A percentile compares a stretch with the other conserved stretches of the same genome.
Conservation (phyloP, 208 protist species). For the Leishmania aethiopica region DNA sequence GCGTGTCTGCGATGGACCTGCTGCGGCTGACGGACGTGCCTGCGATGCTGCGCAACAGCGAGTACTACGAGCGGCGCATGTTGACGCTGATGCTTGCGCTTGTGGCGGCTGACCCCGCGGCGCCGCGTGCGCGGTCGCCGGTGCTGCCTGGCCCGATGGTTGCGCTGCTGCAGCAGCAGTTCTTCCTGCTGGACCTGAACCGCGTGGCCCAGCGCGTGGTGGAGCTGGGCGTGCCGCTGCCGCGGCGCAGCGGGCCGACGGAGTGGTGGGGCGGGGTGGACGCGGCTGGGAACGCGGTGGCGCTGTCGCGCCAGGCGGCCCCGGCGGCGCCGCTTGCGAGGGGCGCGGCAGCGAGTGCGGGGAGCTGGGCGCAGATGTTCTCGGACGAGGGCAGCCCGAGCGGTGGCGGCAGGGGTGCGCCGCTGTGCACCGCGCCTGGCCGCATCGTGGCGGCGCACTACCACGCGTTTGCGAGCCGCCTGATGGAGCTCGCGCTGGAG, state of each 20-base stretch:
- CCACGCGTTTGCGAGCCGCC: conserved; percentile 31
- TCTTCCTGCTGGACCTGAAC: conserved; percentile 43
- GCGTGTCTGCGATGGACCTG: conserved; percentile 48
- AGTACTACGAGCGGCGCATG: conserved; percentile 39
- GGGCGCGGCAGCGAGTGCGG: neutral
- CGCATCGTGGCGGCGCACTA: conserved; percentile 30
- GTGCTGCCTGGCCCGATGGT: conserved; percentile 20
- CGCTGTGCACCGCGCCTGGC: conserved; percentile 15
- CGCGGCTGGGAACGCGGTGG: neutral
- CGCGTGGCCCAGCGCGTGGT: conserved; percentile 37
- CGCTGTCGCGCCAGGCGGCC: neutral
- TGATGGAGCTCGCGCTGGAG: conserved; percentile 26
- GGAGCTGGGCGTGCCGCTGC: conserved; percentile 30
- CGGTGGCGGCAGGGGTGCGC: neutral
- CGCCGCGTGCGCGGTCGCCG: neutral
- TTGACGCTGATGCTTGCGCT: conserved; percentile 32
- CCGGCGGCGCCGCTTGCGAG: neutral
- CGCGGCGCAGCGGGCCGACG: conserved; percentile 8
- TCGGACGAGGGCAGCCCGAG: neutral
- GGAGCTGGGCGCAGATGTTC: conserved; percentile 7
- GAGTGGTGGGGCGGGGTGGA: neutral
- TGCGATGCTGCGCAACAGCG: conserved; percentile 27
- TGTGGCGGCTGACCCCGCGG: neutral
- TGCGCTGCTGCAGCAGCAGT: conserved; percentile 27
- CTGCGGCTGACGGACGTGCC: conserved; percentile 34